Evolutionary conservation across 2,329 filamentous ascomycete species (phyloP).

Genomic region (Fusarium tjaetaba): DNA sequence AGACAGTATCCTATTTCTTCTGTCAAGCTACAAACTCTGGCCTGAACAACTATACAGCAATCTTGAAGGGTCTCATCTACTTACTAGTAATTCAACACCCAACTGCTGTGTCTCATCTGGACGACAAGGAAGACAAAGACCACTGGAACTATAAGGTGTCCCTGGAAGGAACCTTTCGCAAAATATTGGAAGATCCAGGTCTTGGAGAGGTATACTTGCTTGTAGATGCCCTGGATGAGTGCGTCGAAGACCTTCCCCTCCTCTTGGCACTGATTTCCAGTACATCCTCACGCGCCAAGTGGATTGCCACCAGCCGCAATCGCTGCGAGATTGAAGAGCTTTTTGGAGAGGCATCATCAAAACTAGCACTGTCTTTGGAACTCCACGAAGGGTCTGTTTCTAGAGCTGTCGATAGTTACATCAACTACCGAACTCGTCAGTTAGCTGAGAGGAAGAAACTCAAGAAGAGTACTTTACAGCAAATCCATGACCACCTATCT

Average conservation of each 20-base stretch:
- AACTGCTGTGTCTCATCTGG: slow-evolving; percentile 48
- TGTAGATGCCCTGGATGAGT: slow-evolving; percentile 60
- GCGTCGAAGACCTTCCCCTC: slow-evolving; percentile 33
- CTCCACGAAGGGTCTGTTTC: slow-evolving; percentile 49
- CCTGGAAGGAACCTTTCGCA: accelerated
- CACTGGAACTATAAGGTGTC: neutral
- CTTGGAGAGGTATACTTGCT: slow-evolving; percentile 23
- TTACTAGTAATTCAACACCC: slow-evolving; percentile 49
- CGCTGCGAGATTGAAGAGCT: slow-evolving; percentile 43
- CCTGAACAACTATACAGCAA: slow-evolving; percentile 49
- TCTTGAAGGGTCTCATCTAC: slow-evolving; percentile 56
- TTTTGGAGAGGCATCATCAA: slow-evolving; percentile 33
- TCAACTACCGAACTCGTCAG: slow-evolving; percentile 45
- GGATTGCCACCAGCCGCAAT: slow-evolving; percentile 58
- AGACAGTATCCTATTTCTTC: slow-evolving; percentile 48
- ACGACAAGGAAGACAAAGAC: accelerated
- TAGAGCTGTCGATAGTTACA: slow-evolving; percentile 51
- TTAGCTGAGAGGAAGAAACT: accelerated
- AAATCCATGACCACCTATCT: neutral
- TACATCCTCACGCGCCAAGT: slow-evolving; percentile 45
- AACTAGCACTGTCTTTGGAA: slow-evolving; percentile 49
- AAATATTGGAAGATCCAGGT: accelerated
- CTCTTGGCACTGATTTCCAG: slow-evolving; percentile 46
- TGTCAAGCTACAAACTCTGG: slow-evolving; percentile 49
- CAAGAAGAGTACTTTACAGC: accelerated